phyloP scores from a whole-genome alignment of 805 yeast genomes.

The Lachancea sp. region DNA sequence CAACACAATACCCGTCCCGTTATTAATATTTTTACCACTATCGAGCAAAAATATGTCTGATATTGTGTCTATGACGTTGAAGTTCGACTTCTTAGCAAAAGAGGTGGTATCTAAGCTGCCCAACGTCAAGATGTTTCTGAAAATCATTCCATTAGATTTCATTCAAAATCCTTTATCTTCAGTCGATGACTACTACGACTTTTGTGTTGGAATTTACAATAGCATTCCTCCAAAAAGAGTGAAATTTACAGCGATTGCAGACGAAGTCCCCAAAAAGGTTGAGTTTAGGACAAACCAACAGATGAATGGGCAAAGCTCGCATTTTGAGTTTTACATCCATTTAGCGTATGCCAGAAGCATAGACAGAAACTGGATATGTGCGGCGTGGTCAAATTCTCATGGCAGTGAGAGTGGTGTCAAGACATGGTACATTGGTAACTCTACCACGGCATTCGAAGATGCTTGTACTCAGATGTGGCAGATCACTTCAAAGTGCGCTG shows the following conservation, averaged over 20 bases:
- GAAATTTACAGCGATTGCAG: slow-evolving; percentile 36
- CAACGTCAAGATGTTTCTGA: slow-evolving; percentile 28
- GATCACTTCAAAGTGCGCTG: slow-evolving; percentile 43
- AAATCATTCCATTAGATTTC: slow-evolving; percentile 39
- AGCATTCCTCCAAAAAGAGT: slow-evolving; percentile 34
- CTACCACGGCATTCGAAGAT: slow-evolving; percentile 40
- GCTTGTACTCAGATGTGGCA: slow-evolving; percentile 65
- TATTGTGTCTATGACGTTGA: slow-evolving; percentile 40
- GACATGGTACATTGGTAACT: slow-evolving; percentile 50
- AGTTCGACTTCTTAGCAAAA: slow-evolving; percentile 43
- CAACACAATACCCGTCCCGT: slow-evolving; percentile 24
- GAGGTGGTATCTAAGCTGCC: slow-evolving; percentile 30
- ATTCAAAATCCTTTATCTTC: slow-evolving; percentile 33
- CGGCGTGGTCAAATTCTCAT: slow-evolving; percentile 83
- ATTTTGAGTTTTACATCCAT: slow-evolving; percentile 66
- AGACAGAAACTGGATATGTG: slow-evolving; percentile 79
- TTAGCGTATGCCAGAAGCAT: slow-evolving; percentile 77
- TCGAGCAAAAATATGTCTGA: slow-evolving; percentile 34
- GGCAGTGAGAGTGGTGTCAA: slow-evolving; percentile 58
- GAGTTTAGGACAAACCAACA: slow-evolving; percentile 39
- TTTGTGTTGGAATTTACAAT: slow-evolving; percentile 54
- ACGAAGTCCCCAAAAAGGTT: slow-evolving; percentile 39
- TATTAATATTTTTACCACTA: slow-evolving; percentile 29
- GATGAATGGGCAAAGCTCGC: slow-evolving; percentile 30
- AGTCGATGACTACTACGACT: slow-evolving; percentile 31